These are phyloP conservation scores for Lentinus tigrinus DNA, from an alignment of 768 basidiomycete genomes.

Conservation along the genomic window DNA sequence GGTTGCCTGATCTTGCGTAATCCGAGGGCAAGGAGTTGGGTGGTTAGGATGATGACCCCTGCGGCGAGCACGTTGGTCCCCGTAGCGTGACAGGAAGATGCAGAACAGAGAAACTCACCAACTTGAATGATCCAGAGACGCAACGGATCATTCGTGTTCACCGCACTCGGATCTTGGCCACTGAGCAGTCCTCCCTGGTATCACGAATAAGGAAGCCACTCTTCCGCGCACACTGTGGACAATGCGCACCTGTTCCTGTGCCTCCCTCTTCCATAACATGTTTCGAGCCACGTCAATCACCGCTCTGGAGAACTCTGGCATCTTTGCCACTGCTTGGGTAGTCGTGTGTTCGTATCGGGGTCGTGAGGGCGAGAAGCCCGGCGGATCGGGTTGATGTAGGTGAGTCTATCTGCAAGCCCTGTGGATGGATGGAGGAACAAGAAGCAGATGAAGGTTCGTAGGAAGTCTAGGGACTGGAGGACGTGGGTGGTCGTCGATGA, in stretches of 20 bases:
- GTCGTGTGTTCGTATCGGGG: not conserved
- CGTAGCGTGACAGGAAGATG: too few species aligned
- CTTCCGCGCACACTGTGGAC: not conserved
- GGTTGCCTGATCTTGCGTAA: slow-evolving; percentile 83
- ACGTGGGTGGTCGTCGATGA: too few species aligned
- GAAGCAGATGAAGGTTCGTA: too few species aligned
- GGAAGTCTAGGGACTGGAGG: too few species aligned
- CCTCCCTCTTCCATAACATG: slow-evolving; percentile 2
- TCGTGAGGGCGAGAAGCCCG: not conserved
- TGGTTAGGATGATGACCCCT: slow-evolving; percentile 83
- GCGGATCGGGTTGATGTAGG: not conserved
- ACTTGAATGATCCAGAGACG: slow-evolving; percentile 79
- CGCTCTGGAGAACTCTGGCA: slow-evolving; percentile 12
- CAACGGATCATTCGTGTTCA: slow-evolving; percentile 68
- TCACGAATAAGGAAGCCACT: not conserved
- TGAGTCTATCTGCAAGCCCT: too few species aligned
- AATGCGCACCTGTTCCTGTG: slow-evolving; percentile 8
- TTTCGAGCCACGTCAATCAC: slow-evolving; percentile 7
- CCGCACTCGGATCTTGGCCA: slow-evolving; percentile 69
- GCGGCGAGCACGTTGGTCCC: not conserved
- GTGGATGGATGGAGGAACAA: too few species aligned
- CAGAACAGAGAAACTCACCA: slow-evolving; percentile 42
- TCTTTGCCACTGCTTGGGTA: not conserved
- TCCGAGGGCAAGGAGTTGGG: slow-evolving; percentile 69
- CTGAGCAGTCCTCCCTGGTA: slow-evolving; percentile 65